A percentile compares a stretch with the other conserved stretches of the same genome.
Conservation (phyloP, 2,329 filamentous ascomycete genomes). For the Colletotrichum tamarilloi region DNA sequence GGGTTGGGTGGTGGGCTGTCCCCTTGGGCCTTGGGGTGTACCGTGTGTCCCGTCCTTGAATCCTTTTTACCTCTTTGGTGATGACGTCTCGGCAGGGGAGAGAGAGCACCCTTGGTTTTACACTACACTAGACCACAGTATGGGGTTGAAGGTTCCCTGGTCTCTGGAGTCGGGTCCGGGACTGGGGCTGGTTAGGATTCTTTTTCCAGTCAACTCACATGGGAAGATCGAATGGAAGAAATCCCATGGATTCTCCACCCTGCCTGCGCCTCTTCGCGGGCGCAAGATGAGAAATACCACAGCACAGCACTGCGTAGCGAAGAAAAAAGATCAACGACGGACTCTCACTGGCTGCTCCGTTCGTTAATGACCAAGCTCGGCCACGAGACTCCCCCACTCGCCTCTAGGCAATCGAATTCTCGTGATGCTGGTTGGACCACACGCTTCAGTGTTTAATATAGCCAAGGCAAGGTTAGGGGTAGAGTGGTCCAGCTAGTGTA, state of each 20-base stretch:
- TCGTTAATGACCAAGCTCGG: not conserved
- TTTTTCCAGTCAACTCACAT: not conserved
- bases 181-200: not conserved
- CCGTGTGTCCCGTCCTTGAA: not conserved
- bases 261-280: not conserved
- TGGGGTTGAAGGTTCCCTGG: not conserved
- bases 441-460: not conserved
- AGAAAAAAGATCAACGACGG: not conserved
- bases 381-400: not conserved
- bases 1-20: too few species aligned
- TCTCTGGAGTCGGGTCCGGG: not conserved
- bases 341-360: not conserved
- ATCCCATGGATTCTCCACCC: not conserved
- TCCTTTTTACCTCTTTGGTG: conserved; percentile 20
- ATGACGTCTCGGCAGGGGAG: conserved; percentile 1
- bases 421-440: conserved; percentile 8
- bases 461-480: not conserved
- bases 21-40: too few species aligned
- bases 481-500: not conserved
- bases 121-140: not conserved
- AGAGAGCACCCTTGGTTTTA: not conserved
- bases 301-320: not conserved
- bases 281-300: not conserved
- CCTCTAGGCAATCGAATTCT: conserved; percentile 30
- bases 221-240: not conserved